Evolutionary conservation across 139 green algal genomes (phyloP).

Genomic region (Coccomyxa sp.): DNA sequence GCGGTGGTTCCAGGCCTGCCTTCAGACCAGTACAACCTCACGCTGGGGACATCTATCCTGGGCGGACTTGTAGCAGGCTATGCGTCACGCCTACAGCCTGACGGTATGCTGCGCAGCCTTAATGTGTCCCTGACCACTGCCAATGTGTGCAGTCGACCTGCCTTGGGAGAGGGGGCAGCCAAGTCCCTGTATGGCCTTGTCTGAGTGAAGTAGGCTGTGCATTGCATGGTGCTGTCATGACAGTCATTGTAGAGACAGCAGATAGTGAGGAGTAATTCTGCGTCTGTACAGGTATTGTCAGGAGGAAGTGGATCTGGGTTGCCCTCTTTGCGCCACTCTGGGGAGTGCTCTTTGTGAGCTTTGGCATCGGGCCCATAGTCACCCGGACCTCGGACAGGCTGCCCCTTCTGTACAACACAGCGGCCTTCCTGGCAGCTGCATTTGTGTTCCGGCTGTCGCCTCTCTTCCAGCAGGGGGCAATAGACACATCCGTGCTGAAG

Average conservation of each 20-base stretch:
- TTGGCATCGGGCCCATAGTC: constrained; percentile 69
- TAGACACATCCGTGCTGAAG: neutral
- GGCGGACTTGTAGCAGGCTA: constrained; percentile 63
- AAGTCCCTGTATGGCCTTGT: neutral
- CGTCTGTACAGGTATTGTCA: constrained; percentile 51
- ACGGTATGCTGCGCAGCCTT: constrained; percentile 20
- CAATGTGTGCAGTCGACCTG: neutral
- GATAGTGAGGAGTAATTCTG: neutral
- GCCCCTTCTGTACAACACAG: constrained; percentile 46
- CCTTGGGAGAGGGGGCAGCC: neutral
- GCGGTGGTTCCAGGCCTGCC: constrained; percentile 59
- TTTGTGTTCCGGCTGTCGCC: constrained; percentile 24
- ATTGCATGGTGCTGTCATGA: constrained; percentile 4
- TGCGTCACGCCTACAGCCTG: constrained; percentile 44
- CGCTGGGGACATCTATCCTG: constrained; percentile 42
- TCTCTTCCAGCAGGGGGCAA: neutral
- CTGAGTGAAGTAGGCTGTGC: neutral
- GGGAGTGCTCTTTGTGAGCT: constrained; percentile 66
- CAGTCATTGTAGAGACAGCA: too few species aligned
- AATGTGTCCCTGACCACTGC: neutral
- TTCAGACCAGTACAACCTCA: constrained; percentile 65
- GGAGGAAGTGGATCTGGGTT: constrained; percentile 53
- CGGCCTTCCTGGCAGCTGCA: constrained; percentile 38
- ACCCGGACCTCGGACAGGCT: constrained; percentile 49
- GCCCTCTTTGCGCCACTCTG: constrained; percentile 71